Evolutionary conservation across 2,329 filamentous ascomycete species (phyloP).

Genomic region (Colletotrichum abscissum): DNA sequence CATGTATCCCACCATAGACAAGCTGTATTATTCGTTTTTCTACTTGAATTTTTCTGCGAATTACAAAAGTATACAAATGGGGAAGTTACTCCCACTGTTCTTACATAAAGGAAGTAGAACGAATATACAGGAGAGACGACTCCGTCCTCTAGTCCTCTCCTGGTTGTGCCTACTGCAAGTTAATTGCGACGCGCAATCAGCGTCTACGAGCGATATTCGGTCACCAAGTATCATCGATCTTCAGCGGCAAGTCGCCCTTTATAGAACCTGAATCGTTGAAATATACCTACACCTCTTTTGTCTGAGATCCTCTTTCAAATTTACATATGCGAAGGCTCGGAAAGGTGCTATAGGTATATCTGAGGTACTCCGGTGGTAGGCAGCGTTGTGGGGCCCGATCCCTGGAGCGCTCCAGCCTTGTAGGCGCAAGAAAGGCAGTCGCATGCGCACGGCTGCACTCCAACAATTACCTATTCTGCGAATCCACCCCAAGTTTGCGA

Average conservation of each 20-base stretch:
- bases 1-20: too few species aligned
- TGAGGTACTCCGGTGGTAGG: background rate
- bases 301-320: background rate
- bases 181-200: too few species aligned
- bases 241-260: too few species aligned
- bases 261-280: background rate
- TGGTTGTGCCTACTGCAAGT: background rate
- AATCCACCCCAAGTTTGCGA: background rate
- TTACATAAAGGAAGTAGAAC: background rate
- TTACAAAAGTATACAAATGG: too few species aligned
- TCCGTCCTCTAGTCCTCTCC: background rate
- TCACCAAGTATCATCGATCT: too few species aligned
- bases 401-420: slow-evolving; percentile 46
- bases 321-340: background rate
- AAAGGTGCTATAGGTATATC: background rate
- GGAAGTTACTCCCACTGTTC: too few species aligned
- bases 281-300: background rate
- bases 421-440: slow-evolving; percentile 34
- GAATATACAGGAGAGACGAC: background rate
- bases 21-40: too few species aligned
- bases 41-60: too few species aligned
- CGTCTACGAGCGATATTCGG: too few species aligned
- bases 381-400: background rate
- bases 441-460: slow-evolving; percentile 24
- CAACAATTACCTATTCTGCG: background rate